These are phyloP conservation scores for Forsythia suspensa DNA, from an alignment of 257 asterid species.

Conservation along the genomic window DNA sequence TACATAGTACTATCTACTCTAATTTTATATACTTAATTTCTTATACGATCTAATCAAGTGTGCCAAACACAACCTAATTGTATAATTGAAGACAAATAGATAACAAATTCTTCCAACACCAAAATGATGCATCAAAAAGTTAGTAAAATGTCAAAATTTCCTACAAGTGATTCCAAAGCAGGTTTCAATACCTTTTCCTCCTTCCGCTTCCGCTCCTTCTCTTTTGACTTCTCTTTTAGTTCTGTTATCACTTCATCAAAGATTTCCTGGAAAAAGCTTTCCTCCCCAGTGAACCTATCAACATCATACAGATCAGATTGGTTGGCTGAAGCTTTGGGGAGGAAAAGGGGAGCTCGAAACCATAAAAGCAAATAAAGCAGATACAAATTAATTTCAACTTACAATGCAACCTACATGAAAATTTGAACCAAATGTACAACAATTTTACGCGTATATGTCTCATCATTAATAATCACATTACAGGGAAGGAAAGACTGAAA, in stretches of 20 bases:
- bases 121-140: not conserved
- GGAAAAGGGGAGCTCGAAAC: not conserved
- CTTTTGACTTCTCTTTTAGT: constrained; percentile 72
- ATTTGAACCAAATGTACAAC: not conserved
- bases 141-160: not conserved
- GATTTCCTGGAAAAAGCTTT: constrained; percentile 57
- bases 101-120: not conserved
- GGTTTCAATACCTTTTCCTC: constrained; percentile 65
- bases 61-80: not conserved
- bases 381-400: no score
- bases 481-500: not conserved
- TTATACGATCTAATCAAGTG: not conserved
- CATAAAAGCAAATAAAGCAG: not conserved
- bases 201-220: constrained; percentile 63
- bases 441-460: no score
- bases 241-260: constrained; percentile 60
- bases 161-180: not conserved
- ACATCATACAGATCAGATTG: no score
- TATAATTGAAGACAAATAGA: not conserved
- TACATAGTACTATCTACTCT: not conserved
- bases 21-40: no score
- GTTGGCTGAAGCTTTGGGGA: not conserved
- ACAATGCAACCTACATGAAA: no score
- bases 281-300: constrained; percentile 63
- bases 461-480: no score